Evolutionary conservation across 495 filamentous ascomycete genomes (phyloP), one percentile per base, ranked within the genome.

Genomic region (Letharia columbiana): DNA sequence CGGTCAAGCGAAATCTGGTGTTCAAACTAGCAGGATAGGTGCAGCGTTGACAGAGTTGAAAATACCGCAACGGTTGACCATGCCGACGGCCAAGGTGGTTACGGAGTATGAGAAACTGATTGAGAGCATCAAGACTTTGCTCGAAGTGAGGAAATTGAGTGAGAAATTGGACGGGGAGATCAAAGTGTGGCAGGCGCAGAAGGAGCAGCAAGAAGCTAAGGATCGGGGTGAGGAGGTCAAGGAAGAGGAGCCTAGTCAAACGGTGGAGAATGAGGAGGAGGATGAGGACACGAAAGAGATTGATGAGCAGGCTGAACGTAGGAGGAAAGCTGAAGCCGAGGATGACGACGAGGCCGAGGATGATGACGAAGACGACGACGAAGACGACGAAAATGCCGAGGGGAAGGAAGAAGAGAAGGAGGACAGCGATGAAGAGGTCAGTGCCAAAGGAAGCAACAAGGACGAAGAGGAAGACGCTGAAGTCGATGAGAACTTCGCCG

Each of bases 81-180:
- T 98, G 87, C 92, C 93, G 1, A 98, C 95, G 1, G 84, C 84
- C 23, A 83, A 82, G 1, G 91, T 96, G 1, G 87, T 88, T 54
- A 86, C 86, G 70, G 86, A 86, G 69, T 96, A 92, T 73, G 94
- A 97, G 76, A 78, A 81, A 63, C 80, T 98, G 45, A 86, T 96
- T 66, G 78, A 77, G 35, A 84, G 84, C 20, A 91, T 98, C 56
- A 84, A 87, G 42, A 73, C 82, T 17, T 76, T 98, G 23, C 81
- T 98, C 2, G 94, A 98, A 68, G 79, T 89, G 15, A 80, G 91
- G 64, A 97, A 96, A 77, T 75, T 91, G 13, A 78, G 82, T 8
- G 94, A 98, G 75, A 96, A 95, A 76, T 77, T 96, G 1, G 89
- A 92, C 62, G 85, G 84, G 17, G 94, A 98, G 77, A 85, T 95